A percentile compares a stretch with the other conserved stretches of the same genome.
These are phyloP conservation scores for Mentha longifolia DNA, from an alignment of 257 asterid species.

Conservation along the genomic window DNA sequence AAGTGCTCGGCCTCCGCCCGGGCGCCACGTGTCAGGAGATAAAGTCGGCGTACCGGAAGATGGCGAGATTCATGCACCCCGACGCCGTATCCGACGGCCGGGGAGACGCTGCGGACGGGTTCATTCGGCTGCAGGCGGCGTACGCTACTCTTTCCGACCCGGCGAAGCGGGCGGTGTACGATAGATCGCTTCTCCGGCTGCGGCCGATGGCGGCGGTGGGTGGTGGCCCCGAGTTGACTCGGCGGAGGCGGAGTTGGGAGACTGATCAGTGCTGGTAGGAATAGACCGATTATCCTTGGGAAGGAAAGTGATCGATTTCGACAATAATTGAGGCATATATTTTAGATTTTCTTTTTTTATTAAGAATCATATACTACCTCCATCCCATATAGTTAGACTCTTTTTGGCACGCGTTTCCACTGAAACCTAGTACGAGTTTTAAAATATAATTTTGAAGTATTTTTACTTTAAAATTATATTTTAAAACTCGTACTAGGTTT, in stretches of 20 bases:
- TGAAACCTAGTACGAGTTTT: no score
- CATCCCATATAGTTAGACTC: no score
- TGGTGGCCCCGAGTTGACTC: slow-evolving; percentile 15
- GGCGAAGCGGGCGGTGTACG: slow-evolving; percentile 56
- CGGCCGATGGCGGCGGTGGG: slow-evolving; percentile 28
- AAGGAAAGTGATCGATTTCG: not conserved
- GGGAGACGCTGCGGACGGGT: slow-evolving; percentile 43
- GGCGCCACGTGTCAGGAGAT: slow-evolving; percentile 47
- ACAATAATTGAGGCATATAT: not conserved
- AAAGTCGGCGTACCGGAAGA: slow-evolving; percentile 48
- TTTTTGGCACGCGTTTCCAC: no score
- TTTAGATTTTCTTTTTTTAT: no score
- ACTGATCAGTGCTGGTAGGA: slow-evolving; percentile 80
- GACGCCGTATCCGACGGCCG: no score
- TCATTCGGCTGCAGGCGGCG: slow-evolving; percentile 60
- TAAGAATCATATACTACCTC: no score
- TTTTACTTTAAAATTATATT: no score
- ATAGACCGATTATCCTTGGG: no score
- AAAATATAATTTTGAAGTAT: no score
- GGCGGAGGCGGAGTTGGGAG: slow-evolving; percentile 61
- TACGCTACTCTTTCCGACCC: slow-evolving; percentile 69
- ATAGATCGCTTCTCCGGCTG: slow-evolving; percentile 41
- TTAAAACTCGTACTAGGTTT: no score
- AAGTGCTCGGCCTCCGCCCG: slow-evolving; percentile 41
- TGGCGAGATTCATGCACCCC: slow-evolving; percentile 51